Evolutionary conservation across 345 rosid species (phyloP).

Genomic region (Melaleuca quinquenervia): DNA sequence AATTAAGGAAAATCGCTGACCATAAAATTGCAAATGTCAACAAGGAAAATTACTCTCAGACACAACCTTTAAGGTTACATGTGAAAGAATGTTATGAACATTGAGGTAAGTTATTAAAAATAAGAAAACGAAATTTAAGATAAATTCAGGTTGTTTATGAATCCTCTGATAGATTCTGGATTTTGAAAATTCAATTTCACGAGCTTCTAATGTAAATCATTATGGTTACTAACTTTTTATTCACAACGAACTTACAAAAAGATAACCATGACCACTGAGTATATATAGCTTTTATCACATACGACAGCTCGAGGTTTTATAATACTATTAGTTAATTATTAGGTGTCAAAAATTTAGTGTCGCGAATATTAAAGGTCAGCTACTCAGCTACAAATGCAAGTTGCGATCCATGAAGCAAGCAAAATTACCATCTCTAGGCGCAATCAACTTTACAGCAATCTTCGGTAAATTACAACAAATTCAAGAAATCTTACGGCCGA

Average conservation of each 20-base stretch:
- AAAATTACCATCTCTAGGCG: neutral
- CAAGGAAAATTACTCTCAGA: neutral
- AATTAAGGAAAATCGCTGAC: neutral
- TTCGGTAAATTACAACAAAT: neutral
- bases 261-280: neutral
- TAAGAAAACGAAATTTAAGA: neutral
- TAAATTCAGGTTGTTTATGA: neutral
- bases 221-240: neutral
- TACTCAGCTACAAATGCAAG: neutral
- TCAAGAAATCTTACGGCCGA: neutral
- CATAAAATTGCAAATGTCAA: neutral
- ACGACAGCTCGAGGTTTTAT: neutral
- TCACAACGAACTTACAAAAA: neutral
- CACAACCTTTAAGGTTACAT: neutral
- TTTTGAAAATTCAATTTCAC: neutral
- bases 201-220: neutral
- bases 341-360: neutral
- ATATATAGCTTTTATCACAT: neutral
- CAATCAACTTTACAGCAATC: neutral
- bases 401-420: neutral
- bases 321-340: neutral
- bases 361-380: neutral
- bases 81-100: neutral
- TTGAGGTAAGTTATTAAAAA: neutral
- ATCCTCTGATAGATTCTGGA: no score